Conservation (phyloP, 2,329 filamentous ascomycete genomes). For the Eutypella sp. region DNA sequence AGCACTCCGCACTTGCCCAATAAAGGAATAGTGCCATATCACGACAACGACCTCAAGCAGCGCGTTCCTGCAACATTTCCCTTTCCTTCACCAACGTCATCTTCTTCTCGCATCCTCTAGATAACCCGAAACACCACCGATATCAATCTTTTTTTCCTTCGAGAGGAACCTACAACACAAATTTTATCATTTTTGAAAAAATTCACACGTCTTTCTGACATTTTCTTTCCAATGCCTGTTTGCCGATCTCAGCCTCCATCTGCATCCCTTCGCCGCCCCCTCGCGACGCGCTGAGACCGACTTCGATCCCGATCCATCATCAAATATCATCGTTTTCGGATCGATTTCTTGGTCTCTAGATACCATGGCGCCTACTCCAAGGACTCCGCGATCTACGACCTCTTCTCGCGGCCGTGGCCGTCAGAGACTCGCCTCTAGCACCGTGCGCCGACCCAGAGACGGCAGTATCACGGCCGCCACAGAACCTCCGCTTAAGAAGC, state of each 20-base stretch:
- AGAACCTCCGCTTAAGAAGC: slow-evolving; percentile 64
- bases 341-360: slow-evolving; percentile 2
- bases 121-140: too few relatives aligned
- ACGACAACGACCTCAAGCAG: slow-evolving; percentile 19
- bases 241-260: slow-evolving; percentile 20
- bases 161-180: too few relatives aligned
- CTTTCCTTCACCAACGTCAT: slow-evolving; percentile 7
- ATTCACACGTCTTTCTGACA: slow-evolving; percentile 4
- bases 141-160: too few relatives aligned
- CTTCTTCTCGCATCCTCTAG: background rate
- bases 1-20: slow-evolving; percentile 14
- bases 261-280: slow-evolving; percentile 23
- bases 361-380: slow-evolving; percentile 27
- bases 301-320: slow-evolving; percentile 8
- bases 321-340: slow-evolving; percentile 9
- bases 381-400: slow-evolving; percentile 24
- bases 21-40: slow-evolving; percentile 17
- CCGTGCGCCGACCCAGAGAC: slow-evolving; percentile 28
- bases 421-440: slow-evolving; percentile 16
- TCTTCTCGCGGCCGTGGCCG: slow-evolving; percentile 20
- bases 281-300: slow-evolving; percentile 31
- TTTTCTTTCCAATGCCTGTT: slow-evolving; percentile 27
- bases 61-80: slow-evolving; percentile 17
- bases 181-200: background rate
- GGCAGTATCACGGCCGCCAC: slow-evolving; percentile 33